Base-by-base conservation (phyloP, 2,329 filamentous ascomycete genomes). In the Curvularia verruculosa region DNA sequence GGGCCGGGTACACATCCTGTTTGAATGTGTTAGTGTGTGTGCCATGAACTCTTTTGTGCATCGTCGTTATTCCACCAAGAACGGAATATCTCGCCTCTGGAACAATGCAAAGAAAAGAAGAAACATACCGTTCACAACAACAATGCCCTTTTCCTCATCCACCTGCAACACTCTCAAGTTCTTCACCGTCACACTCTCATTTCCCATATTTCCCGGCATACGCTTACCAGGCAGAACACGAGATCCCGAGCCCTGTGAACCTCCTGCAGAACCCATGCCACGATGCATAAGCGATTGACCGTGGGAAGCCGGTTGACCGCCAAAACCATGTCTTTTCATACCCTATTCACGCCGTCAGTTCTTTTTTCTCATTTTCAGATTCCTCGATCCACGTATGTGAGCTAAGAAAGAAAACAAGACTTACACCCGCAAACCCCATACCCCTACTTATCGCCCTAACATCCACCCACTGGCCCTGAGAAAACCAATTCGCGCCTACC, bases 151-250 rank as follows among this genome's bases (percentile, higher is more conserved):
- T 76, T 90, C 89, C 68, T 88, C 85, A 79, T 98, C 92, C 31
- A 96, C 89, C 82, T 92, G 89, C 75, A 99, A 80, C 51, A 99
- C 87, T 79, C 89, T 90, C 68, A 98, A 81, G 78, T 96, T 97
- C 83, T 97, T 93, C 56, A 95, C 84, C 46, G 95, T 99, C 54
- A 92, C 90, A 66, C 86, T 87, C 77, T 96, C 85, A 64, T 89
- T 90, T 63, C 95, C 95, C 95, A 99, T 98, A 58, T 91, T 87
- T 53, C 95, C 95, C 3, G 95, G 87, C 95, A 99, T 99, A 81
- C 92, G 95, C 86, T 99, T 99, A 59, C 95, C 95, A 0, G 95
- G 95, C 73, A 92, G 82, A 23, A 99, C 94, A 79, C 95, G 87
- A 61, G 91, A 96, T 80, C 95, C 95, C 74, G 90, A 88, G 64